phyloP scores from a whole-genome alignment of 805 yeast species.

The Candida michaelii region DNA sequence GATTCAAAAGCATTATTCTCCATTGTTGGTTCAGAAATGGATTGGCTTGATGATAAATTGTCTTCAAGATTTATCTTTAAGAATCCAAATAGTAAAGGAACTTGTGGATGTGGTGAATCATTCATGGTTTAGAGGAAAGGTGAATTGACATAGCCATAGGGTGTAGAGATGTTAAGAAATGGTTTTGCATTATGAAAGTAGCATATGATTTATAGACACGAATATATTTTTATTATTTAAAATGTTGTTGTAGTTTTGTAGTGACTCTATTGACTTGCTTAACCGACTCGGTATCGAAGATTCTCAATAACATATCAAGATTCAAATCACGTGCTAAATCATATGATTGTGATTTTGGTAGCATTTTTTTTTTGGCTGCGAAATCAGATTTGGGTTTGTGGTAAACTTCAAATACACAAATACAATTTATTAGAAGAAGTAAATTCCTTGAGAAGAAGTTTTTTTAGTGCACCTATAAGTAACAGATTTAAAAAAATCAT shows the following conservation, averaged over 20 bases:
- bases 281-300: constrained; percentile 1
- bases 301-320: not conserved
- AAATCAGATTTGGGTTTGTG: constrained; percentile 3
- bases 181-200: no score
- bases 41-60: constrained; percentile 93
- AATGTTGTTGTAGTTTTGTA: no score
- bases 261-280: not conserved
- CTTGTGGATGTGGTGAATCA: constrained; percentile 98
- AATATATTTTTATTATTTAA: constrained; percentile 4
- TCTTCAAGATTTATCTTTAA: constrained; percentile 86
- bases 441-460: no score
- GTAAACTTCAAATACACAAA: constrained; percentile 4
- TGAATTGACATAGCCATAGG: no score
- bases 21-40: constrained; percentile 97
- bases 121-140: constrained; percentile 85
- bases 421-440: no score
- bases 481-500: not conserved
- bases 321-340: not conserved
- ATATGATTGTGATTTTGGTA: not conserved
- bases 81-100: constrained; percentile 96
- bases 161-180: no score
- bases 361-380: constrained; percentile 1
- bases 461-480: not conserved
- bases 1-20: constrained; percentile 96
- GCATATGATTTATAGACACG: constrained; percentile 10